Evolutionary conservation across 495 filamentous ascomycete species (phyloP).

Genomic region (Rhizodiscina lignyota): DNA sequence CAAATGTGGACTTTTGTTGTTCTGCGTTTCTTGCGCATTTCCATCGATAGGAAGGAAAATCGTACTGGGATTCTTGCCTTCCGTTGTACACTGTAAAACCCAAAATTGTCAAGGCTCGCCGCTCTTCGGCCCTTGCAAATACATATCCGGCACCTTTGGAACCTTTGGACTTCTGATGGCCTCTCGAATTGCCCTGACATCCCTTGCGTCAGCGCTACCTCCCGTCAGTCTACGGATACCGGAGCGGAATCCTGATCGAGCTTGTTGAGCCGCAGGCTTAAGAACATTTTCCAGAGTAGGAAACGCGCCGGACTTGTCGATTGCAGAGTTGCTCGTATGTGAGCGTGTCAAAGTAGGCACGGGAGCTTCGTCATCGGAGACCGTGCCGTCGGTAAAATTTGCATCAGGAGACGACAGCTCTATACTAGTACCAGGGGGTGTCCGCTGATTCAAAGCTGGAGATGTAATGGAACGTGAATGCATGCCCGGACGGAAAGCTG

Average conservation of each 20-base stretch:
- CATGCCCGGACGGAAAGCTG: conserved; percentile 15
- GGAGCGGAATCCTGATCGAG: conserved; percentile 10
- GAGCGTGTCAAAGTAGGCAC: background rate
- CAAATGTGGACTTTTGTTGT: too few relatives aligned
- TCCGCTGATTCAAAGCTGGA: conserved; percentile 13
- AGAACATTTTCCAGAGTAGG: conserved; percentile 11
- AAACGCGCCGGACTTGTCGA: conserved; percentile 1
- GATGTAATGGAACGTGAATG: conserved; percentile 23
- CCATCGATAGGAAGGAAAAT: too few relatives aligned
- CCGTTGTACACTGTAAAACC: too few relatives aligned
- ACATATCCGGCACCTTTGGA: conserved; percentile 23
- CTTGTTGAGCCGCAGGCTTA: conserved; percentile 13
- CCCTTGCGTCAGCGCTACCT: conserved; percentile 13
- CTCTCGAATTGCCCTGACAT: conserved; percentile 14
- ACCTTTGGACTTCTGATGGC: conserved; percentile 20
- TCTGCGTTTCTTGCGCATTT: too few relatives aligned
- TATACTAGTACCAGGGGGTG: conserved; percentile 7
- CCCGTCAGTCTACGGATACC: conserved; percentile 18
- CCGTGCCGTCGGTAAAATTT: conserved; percentile 12
- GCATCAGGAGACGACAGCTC: conserved; percentile 8
- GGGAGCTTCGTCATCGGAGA: conserved; percentile 22
- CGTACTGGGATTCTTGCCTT: too few relatives aligned
- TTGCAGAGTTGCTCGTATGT: background rate
- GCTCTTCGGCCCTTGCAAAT: conserved; percentile 16
- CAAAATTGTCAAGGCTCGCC: conserved; percentile 10